Base-by-base conservation (phyloP, 2,329 filamentous ascomycete genomes). In the Pestalotiopsis sp. region DNA sequence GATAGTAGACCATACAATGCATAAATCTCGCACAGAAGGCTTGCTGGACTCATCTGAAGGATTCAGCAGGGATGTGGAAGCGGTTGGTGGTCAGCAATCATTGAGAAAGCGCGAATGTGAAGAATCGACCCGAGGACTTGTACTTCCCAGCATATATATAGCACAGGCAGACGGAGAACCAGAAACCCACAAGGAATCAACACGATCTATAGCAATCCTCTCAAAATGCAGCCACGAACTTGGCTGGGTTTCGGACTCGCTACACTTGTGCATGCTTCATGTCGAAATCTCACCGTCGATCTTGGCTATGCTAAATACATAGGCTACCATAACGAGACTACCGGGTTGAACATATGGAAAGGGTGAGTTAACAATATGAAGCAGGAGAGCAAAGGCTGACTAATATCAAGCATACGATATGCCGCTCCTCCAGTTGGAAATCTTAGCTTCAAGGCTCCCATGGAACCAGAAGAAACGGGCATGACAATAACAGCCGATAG, bases 281-380 rank as follows among this genome's bases (percentile, higher is more conserved):
- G 13, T n/a, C 7, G 5, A 38, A 36, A 31, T n/a, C 58, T 61
- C 12, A 38, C 58, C 7, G 31, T 85, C 25, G 80, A 86, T 71
- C 73, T 86, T 1, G 84, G 80, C 11, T 87, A 87, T 68, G 79
- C 78, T 7, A 76, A 76, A 27, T 87, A 86, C 70, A 74, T 81
- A 69, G 85, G 84, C 11, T 76, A 74, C 39, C 76, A 80, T 57
- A 79, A 85, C 69, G 25, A 75, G 3, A 76, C 78, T 0, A 79
- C 75, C 9, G 77, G 78, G 2, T 63, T 85, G 11, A 85, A 86
- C 68, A 75, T 81, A 39, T 86, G 80, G 77, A 83, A 81, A 74
- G 83, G 84, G 84, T 83, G 77, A 62, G 39, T 12, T 13, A 27
- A 4, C 25, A 31, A 61, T 1, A 31, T 12, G 5, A 4, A 36